Evolutionary conservation across 441 rosid species (phyloP), one percentile per base, ranked within the genome.

Genomic region (Jatropha multifida): DNA sequence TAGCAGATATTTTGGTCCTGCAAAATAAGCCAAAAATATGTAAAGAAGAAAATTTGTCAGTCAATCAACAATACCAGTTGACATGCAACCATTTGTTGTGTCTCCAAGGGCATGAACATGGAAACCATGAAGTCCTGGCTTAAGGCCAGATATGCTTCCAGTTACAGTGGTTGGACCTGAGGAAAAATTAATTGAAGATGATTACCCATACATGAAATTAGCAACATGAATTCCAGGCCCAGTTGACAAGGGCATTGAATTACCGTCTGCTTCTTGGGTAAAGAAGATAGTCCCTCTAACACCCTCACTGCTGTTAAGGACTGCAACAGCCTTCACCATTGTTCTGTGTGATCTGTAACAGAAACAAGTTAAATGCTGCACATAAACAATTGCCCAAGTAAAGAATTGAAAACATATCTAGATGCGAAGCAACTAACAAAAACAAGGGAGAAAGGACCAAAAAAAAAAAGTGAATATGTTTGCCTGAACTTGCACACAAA

Each of bases 31-130:
- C 54, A 40, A 20, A 4, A 48, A 38, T 13, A 59, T 1, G 12
- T 13, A 27, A 12, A 44, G 42, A 42, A 49, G 32, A 8, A 58
- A 60, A 1, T 40, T 58, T 41, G 0, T 11, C 52, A 18, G 44
- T 20, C 14, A 37, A 5, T 4, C 4, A 2, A 11, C 64, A 42
- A 69, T 92, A 95, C 99, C 97, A 71, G 98, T 95, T 65, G 99
- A 95, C 94, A 95, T 90, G 93, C 98, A 94, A 44, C 99, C 98
- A 68, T 93, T 93, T n/a, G 97, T 92, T 41, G 96, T 93, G 82
- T 94, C 98, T 72, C 98, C 97, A 72, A 94, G 90, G 67, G 97
- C 92, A 81, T 95, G 98, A 72, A 93, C 94, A 76, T 93, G 98
- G 88, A 95, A 93, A 38, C 96, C 98, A 76, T 92, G 98, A 56